Percentiles rank a stretch among this genome's conserved stretches.
Evolutionary conservation across 257 asterid species (phyloP).

Genomic region (Gynochthodes officinalis): DNA sequence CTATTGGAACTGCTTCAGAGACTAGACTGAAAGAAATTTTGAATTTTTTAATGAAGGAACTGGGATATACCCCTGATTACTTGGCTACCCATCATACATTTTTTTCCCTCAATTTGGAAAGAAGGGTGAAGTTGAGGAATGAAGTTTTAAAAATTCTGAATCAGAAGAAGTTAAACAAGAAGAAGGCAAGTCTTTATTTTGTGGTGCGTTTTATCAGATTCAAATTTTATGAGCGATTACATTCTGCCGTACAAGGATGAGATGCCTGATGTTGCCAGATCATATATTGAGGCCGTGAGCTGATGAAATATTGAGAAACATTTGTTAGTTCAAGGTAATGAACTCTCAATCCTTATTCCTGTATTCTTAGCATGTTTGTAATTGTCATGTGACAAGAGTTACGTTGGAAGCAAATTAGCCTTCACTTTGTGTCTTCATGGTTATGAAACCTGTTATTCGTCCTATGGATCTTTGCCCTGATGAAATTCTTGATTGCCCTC

Average conservation of each 20-base stretch:
- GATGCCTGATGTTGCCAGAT: conserved; percentile 9
- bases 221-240: conserved; percentile 11
- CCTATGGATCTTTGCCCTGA: too few relatives aligned
- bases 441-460: too few relatives aligned
- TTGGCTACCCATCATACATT: conserved; percentile 9
- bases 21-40: background rate
- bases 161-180: conserved; percentile 13
- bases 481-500: too few relatives aligned
- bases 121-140: conserved; percentile 18
- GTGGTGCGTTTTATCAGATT: background rate
- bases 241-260: conserved; percentile 17
- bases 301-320: background rate
- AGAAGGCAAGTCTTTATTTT: background rate
- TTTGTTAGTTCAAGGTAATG: background rate
- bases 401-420: too few relatives aligned
- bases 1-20: background rate
- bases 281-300: background rate
- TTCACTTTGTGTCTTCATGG: too few relatives aligned
- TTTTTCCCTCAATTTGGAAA: conserved; percentile 13
- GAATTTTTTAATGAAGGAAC: conserved; percentile 13
- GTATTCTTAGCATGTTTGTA: background rate
- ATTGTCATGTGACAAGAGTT: too few relatives aligned
- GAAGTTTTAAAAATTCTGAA: conserved; percentile 13
- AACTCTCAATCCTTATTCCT: background rate
- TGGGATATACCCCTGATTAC: conserved; percentile 5